Conservation (phyloP, 1,139 yeast genomes). For the Sugiyamaella castrensis region DNA sequence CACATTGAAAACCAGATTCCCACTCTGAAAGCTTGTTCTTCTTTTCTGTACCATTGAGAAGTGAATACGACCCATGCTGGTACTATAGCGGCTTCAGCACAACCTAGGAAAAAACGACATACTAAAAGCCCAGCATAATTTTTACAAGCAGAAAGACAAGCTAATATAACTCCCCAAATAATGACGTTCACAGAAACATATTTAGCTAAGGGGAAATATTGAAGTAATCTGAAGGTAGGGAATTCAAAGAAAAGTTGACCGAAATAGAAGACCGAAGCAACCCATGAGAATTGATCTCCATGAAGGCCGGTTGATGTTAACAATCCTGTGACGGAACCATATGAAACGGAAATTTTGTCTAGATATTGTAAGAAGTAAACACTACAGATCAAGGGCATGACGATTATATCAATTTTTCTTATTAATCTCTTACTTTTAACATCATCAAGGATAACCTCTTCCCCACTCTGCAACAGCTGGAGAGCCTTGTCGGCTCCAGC, state of each 20-base stretch:
- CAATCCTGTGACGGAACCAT: constrained; percentile 62
- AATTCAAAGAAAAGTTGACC: constrained; percentile 52
- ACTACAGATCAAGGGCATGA: constrained; percentile 44
- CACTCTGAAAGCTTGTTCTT: constrained; percentile 48
- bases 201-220: constrained; percentile 53
- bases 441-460: constrained; percentile 8
- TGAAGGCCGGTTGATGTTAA: constrained; percentile 38
- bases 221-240: constrained; percentile 53
- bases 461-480: neutral
- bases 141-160: constrained; percentile 48
- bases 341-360: constrained; percentile 61
- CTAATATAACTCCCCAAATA: constrained; percentile 51
- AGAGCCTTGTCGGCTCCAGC: neutral
- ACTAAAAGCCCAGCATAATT: constrained; percentile 50
- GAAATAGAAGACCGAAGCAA: constrained; percentile 58
- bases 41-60: constrained; percentile 52
- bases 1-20: constrained; percentile 25
- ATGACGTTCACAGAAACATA: constrained; percentile 46
- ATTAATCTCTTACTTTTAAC: constrained; percentile 40
- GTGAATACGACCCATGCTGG: constrained; percentile 52
- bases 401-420: constrained; percentile 52
- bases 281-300: constrained; percentile 49
- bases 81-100: constrained; percentile 56
- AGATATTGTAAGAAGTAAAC: constrained; percentile 56
- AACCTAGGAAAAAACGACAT: constrained; percentile 51